phyloP scores from a whole-genome alignment of 495 filamentous ascomycete species.

The Beverwykella pulmonaria region DNA sequence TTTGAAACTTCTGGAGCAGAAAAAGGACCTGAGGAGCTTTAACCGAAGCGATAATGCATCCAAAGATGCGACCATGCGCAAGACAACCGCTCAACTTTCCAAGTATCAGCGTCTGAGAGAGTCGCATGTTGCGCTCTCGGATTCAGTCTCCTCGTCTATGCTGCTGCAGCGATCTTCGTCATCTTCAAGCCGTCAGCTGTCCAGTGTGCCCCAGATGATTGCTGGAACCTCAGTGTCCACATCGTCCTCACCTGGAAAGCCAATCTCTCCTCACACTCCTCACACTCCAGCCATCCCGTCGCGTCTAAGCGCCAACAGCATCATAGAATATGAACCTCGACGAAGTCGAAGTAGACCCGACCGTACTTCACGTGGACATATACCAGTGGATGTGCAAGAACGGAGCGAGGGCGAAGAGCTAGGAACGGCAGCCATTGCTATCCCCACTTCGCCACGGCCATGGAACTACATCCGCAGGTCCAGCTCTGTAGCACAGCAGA shows the following conservation, averaged over 20 bases:
- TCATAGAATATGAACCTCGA: conserved; percentile 65
- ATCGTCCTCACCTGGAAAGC: conserved; percentile 87
- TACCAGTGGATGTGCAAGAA: conserved; percentile 1
- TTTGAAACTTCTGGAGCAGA: conserved; percentile 78
- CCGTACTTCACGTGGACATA: conserved; percentile 28
- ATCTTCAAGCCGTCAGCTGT: conserved; percentile 81
- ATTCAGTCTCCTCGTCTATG: conserved; percentile 84
- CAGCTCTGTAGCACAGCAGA: conserved; percentile 77
- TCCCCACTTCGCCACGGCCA: conserved; percentile 73
- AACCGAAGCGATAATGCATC: conserved; percentile 55
- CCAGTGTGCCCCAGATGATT: conserved; percentile 82
- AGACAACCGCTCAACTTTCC: conserved; percentile 68
- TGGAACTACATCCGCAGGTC: conserved; percentile 67
- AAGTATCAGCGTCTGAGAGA: conserved; percentile 85
- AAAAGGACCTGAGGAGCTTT: conserved; percentile 76
- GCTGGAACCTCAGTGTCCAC: conserved; percentile 79
- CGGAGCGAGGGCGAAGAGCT: conserved; percentile 24
- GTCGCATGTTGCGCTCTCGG: conserved; percentile 79
- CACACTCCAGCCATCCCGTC: conserved; percentile 93
- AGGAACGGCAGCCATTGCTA: conserved; percentile 73
- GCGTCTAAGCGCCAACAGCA: conserved; percentile 83
- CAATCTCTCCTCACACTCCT: conserved; percentile 89
- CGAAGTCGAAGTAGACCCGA: conserved; percentile 33
- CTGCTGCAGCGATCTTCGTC: conserved; percentile 78
- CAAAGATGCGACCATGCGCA: conserved; percentile 60